A percentile compares a stretch with the other conserved stretches of the same genome.
phyloP scores from a whole-genome alignment of 805 yeast species.

The Teunomyces panamensis region DNA sequence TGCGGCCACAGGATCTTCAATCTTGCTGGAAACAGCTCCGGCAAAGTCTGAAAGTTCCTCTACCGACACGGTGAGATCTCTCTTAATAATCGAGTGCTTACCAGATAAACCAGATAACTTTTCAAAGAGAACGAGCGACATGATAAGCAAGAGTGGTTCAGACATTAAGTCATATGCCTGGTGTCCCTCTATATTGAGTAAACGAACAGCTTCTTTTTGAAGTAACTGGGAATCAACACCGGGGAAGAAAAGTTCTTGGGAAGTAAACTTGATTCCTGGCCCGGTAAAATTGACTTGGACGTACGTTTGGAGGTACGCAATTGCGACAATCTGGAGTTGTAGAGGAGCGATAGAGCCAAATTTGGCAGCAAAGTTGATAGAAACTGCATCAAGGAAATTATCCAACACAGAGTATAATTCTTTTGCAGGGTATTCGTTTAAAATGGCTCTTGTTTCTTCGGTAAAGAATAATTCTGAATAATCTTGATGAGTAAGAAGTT shows the following conservation, averaged over 20 bases:
- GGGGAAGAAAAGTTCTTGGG: constrained; percentile 30
- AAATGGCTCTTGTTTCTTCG: constrained; percentile 10
- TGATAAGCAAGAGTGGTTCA: constrained; percentile 34
- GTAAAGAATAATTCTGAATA: constrained; percentile 17
- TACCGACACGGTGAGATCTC: constrained; percentile 16
- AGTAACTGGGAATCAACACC: constrained; percentile 14
- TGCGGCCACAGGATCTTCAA: constrained; percentile 37
- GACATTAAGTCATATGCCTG: constrained; percentile 55
- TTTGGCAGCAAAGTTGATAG: constrained; percentile 8
- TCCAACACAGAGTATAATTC: constrained; percentile 18
- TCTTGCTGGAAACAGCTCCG: constrained; percentile 5
- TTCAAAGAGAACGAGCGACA: constrained; percentile 32
- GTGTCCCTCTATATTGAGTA: constrained; percentile 62
- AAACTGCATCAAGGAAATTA: constrained; percentile 13
- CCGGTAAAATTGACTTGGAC: constrained; percentile 82
- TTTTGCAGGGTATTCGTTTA: constrained; percentile 19
- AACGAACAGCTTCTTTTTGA: constrained; percentile 32
- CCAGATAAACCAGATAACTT: constrained; percentile 38
- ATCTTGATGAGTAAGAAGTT: constrained; percentile 19
- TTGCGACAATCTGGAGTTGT: constrained; percentile 43
- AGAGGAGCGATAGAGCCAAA: constrained; percentile 12
- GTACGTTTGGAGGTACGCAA: constrained; percentile 64
- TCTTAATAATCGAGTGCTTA: constrained; percentile 41
- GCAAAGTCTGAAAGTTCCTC: constrained; percentile 22
- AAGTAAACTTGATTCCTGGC: constrained; percentile 51